Evolutionary conservation across 305 asterid species (phyloP), one percentile per base, ranked within the genome.

Genomic region (Fraxinus velutina): DNA sequence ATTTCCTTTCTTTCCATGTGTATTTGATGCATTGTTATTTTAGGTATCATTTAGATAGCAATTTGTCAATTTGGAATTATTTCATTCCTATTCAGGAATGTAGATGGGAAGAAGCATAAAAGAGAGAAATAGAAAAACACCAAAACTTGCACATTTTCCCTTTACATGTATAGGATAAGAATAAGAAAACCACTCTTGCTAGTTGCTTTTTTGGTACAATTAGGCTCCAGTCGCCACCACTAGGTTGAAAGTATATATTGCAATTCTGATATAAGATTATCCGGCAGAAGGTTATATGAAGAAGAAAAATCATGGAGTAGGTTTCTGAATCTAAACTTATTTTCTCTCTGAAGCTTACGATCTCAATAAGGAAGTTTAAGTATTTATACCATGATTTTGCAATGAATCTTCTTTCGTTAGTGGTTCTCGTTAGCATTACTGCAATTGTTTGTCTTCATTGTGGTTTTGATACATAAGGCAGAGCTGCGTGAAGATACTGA

Each of bases 181-280:
- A 73, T 34, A 15, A 22, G 64, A 32, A 55, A 19, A 73, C 7
- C 13, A 34, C 10, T 19, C 0, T 55, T 22, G 52, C 13, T 24
- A 57, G 68, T 79, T 70, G 68, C 79, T 27, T 1, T 60, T 60
- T 78, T 19, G 39, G 19, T 70, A 33, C 22, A 66, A 21, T 57
- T 70, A 57, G 24, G 36, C 29, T 36, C 42, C 42, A 36, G 9
- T 36, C 7, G 68, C 80, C 75, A 82, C 72, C 44, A 29, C 82
- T 71, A 29, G 82, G 42, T 19, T 21, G 42, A 52, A 75, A 15
- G 21, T 15, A 15, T 52, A 55, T 2, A 9, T 21, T 12, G 21
- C 36, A 62, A 50, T 33, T 19, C 13, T 50, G 39, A 12, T 21
- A 29, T 12, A 15, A 66, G 8, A 7, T 78, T 39, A 44, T 42